Evolutionary conservation across 2,329 filamentous ascomycete species (phyloP).

Genomic region (Decorospora gaudefroyi): DNA sequence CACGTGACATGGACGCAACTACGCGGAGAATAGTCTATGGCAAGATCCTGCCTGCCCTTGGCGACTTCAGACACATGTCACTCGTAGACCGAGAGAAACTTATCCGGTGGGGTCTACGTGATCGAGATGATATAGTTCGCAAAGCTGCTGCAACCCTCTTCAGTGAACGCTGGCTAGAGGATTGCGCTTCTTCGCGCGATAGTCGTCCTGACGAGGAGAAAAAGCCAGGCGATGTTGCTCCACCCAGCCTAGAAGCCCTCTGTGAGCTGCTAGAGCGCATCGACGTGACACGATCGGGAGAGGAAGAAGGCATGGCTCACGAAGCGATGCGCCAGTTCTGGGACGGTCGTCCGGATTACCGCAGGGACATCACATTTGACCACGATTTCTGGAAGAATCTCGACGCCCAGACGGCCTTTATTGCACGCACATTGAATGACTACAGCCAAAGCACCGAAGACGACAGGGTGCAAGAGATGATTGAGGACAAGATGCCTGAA

Average conservation of each 20-base stretch:
- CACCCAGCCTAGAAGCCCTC: slow-evolving; percentile 73
- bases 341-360: slow-evolving; percentile 85
- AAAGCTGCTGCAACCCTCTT: slow-evolving; percentile 91
- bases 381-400: slow-evolving; percentile 80
- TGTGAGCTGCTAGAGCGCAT: slow-evolving; percentile 92
- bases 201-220: slow-evolving; percentile 60
- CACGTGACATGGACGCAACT: slow-evolving; percentile 81
- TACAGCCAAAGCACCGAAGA: slow-evolving; percentile 79
- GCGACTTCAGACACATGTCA: slow-evolving; percentile 92
- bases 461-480: slow-evolving; percentile 71
- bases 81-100: slow-evolving; percentile 95
- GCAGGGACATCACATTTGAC: slow-evolving; percentile 71
- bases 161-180: slow-evolving; percentile 95
- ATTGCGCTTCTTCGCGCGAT: slow-evolving; percentile 74
- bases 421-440: slow-evolving; percentile 90
- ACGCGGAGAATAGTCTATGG: slow-evolving; percentile 88
- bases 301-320: slow-evolving; percentile 85
- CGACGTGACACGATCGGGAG: slow-evolving; percentile 86
- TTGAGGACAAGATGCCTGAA: slow-evolving; percentile 94
- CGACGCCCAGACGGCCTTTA: slow-evolving; percentile 83
- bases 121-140: slow-evolving; percentile 90
- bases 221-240: slow-evolving; percentile 51
- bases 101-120: slow-evolving; percentile 88
- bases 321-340: slow-evolving; percentile 97
- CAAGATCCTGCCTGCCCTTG: slow-evolving; percentile 80